Conservation (phyloP, 2,329 filamentous ascomycete genomes). For the Botrytis fragariae region DNA sequence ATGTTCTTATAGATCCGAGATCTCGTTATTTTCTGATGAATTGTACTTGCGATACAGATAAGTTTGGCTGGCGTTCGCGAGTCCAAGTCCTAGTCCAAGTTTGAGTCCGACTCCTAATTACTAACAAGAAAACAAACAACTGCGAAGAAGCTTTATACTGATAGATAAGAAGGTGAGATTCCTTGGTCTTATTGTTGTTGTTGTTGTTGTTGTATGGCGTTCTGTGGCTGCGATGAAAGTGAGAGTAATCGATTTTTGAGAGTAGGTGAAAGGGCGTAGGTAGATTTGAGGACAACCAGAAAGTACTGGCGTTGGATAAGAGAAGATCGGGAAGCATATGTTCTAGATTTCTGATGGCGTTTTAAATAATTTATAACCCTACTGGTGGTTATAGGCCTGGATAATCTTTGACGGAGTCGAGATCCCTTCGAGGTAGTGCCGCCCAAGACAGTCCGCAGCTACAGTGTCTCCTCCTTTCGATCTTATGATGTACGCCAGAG, state of each 20-base stretch:
- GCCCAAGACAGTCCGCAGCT: background rate
- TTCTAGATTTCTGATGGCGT: background rate
- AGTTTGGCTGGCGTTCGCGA: background rate
- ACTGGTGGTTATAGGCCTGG: background rate
- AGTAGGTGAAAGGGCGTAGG: background rate
- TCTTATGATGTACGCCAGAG: background rate
- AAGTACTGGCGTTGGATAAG: slow-evolving; percentile 4
- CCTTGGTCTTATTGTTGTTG: background rate
- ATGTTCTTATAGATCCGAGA: background rate
- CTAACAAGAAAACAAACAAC: background rate
- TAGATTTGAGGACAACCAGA: slow-evolving; percentile 14
- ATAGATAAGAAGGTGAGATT: background rate
- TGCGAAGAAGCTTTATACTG: background rate
- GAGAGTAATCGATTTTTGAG: background rate
- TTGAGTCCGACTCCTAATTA: background rate
- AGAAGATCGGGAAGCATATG: slow-evolving; percentile 12
- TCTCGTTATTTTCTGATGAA: background rate
- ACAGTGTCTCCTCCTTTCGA: background rate
- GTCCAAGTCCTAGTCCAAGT: background rate
- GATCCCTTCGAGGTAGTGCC: background rate
- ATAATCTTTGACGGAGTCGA: background rate
- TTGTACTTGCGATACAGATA: background rate
- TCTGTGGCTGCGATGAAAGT: background rate
- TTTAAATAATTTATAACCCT: background rate
- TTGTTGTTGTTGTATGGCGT: background rate